These are phyloP conservation scores for Eucalyptus viminalis DNA, from an alignment of 345 rosid genomes.

Conservation along the genomic window DNA sequence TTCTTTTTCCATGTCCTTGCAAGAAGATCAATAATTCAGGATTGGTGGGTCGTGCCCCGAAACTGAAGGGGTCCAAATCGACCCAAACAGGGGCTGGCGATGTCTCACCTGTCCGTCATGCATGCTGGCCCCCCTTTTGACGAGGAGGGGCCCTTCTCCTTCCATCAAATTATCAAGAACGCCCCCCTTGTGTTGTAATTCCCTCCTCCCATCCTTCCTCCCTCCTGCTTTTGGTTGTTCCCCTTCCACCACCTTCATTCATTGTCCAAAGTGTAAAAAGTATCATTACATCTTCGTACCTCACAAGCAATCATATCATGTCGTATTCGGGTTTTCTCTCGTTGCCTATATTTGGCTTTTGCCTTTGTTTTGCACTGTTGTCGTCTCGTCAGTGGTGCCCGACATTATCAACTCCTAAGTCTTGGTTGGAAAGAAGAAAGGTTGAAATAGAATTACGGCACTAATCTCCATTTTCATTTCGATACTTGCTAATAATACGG, in stretches of 20 bases:
- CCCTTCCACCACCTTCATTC: not conserved
- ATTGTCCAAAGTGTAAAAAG: not conserved
- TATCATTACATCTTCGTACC: not conserved
- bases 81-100: not conserved
- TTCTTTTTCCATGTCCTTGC: not conserved
- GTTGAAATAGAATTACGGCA: not conserved
- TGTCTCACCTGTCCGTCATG: not conserved
- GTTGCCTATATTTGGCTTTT: not conserved
- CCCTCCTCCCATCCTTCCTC: not conserved
- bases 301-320: not conserved
- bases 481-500: not conserved
- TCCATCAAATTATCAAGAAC: not conserved
- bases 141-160: not conserved
- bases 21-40: not conserved
- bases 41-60: not conserved
- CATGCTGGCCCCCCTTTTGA: not conserved
- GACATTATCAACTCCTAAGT: not conserved
- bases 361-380: not conserved
- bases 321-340: not conserved
- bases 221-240: not conserved
- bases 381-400: not conserved
- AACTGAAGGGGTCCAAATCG: not conserved
- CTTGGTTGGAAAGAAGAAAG: not conserved
- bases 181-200: not conserved
- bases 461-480: not conserved